Evolutionary conservation across 352 stramenopile genomes (phyloP).

Genomic region (Phytophthora tentaculata): DNA sequence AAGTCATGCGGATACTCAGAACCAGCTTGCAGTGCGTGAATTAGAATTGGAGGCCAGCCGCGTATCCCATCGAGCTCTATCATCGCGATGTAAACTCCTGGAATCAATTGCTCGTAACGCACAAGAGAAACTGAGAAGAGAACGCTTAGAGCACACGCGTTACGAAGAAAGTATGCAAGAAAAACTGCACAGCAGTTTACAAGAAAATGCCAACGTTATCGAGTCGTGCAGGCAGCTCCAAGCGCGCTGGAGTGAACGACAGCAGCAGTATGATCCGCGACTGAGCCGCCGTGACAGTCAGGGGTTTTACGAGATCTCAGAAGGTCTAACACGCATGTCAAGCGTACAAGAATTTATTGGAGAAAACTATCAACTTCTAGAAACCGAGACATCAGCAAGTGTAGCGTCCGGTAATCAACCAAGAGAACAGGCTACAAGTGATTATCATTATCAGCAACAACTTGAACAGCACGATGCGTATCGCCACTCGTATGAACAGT

Average conservation of each 20-base stretch:
- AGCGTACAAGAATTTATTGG: constrained; percentile 23
- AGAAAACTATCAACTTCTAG: constrained; percentile 16
- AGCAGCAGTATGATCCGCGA: constrained; percentile 22
- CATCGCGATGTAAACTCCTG: constrained; percentile 56
- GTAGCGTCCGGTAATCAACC: constrained; percentile 27
- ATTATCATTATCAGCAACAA: constrained; percentile 34
- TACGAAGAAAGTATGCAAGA: constrained; percentile 58
- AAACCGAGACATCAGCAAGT: constrained; percentile 23
- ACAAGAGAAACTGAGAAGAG: constrained; percentile 61
- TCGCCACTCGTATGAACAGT: constrained; percentile 20
- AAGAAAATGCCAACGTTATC: constrained; percentile 57
- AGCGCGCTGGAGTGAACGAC: constrained; percentile 24
- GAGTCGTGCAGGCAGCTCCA: constrained; percentile 49
- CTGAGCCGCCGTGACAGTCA: constrained; percentile 19
- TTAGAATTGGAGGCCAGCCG: constrained; percentile 46
- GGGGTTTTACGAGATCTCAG: constrained; percentile 22
- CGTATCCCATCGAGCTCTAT: constrained; percentile 42
- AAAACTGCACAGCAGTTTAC: constrained; percentile 52
- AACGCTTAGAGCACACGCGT: constrained; percentile 50
- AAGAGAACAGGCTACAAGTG: constrained; percentile 20
- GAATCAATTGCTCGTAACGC: constrained; percentile 64
- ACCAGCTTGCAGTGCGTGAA: constrained; percentile 42
- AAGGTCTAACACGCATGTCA: constrained; percentile 11
- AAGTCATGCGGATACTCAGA: constrained; percentile 13
- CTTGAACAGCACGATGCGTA: too few relatives aligned